Evolutionary conservation across 169 alveolate genomes (phyloP).

Genomic region (Plasmodium sp.): DNA sequence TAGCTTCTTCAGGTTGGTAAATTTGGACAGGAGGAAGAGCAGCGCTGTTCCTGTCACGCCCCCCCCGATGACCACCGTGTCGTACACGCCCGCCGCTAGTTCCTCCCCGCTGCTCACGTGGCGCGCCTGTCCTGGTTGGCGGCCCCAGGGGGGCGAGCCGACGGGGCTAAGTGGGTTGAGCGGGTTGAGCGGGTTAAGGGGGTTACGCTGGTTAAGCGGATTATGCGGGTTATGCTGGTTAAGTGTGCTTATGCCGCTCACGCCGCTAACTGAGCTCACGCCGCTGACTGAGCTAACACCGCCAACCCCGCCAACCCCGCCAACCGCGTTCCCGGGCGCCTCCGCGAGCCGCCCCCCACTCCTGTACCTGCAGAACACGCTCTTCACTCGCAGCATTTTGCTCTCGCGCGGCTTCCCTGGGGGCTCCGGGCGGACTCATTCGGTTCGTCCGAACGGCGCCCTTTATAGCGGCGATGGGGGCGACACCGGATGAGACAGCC

Average conservation of each 20-base stretch:
- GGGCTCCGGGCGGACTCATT: not conserved
- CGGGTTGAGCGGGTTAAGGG: too few relatives aligned
- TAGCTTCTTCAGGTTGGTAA: slow-evolving; percentile 84
- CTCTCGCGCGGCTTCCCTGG: not conserved
- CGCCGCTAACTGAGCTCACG: not conserved
- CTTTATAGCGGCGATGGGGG: not conserved
- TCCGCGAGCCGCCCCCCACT: not conserved
- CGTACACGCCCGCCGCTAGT: slow-evolving; percentile 75
- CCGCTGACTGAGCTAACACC: not conserved
- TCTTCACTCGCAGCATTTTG: not conserved
- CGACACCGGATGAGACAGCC: not conserved
- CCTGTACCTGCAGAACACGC: not conserved
- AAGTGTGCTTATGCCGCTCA: not conserved
- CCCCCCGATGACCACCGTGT: slow-evolving; percentile 89
- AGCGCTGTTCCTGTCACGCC: slow-evolving; percentile 91
- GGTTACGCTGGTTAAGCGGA: not conserved
- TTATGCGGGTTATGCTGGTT: not conserved
- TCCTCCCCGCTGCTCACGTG: not conserved
- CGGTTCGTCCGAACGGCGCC: not conserved
- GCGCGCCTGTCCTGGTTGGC: not conserved
- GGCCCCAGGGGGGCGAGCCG: not conserved
- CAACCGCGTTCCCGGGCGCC: not conserved
- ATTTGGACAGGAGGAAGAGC: slow-evolving; percentile 84
- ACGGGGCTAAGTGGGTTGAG: too few relatives aligned
- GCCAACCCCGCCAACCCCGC: not conserved